Conservation (phyloP, 345 rosid species). For the Lagerstroemia speciosa region DNA sequence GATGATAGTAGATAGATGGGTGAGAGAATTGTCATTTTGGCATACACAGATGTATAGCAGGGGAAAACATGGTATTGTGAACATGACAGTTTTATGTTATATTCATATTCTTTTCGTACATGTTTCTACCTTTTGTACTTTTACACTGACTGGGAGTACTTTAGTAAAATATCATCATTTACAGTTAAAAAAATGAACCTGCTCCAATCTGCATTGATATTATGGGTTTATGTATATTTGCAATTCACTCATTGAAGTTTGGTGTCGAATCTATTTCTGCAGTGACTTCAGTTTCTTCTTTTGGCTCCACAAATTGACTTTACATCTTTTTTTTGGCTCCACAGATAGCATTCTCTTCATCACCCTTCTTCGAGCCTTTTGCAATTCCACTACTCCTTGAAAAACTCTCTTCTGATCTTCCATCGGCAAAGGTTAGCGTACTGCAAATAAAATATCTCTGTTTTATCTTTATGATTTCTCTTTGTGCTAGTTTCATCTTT, state of each 20-base stretch:
- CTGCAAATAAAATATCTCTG: not conserved
- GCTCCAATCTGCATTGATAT: not conserved
- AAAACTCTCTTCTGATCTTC: slow-evolving; percentile 83
- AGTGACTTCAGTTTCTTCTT: not conserved
- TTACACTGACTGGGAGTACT: too few species aligned
- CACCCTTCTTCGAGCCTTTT: slow-evolving; percentile 84
- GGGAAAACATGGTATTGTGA: too few species aligned
- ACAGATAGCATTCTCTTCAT: slow-evolving; percentile 74
- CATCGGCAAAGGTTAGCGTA: slow-evolving; percentile 66
- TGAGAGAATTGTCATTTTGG: too few species aligned
- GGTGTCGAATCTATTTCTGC: not conserved
- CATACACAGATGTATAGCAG: too few species aligned
- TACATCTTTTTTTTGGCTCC: not conserved
- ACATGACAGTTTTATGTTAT: too few species aligned
- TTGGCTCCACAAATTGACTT: not conserved
- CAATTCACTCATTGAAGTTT: not conserved
- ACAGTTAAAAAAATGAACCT: too few species aligned
- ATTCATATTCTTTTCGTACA: too few species aligned
- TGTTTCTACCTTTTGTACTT: too few species aligned
- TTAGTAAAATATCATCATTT: too few species aligned
- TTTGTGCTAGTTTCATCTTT: slow-evolving; percentile 1
- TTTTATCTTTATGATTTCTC: not conserved
- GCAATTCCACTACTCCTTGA: slow-evolving; percentile 79
- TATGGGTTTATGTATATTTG: not conserved
- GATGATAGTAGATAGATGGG: too few species aligned